Conservation (phyloP, 2,329 filamentous ascomycete species). For the Sporothrix curviconia region DNA sequence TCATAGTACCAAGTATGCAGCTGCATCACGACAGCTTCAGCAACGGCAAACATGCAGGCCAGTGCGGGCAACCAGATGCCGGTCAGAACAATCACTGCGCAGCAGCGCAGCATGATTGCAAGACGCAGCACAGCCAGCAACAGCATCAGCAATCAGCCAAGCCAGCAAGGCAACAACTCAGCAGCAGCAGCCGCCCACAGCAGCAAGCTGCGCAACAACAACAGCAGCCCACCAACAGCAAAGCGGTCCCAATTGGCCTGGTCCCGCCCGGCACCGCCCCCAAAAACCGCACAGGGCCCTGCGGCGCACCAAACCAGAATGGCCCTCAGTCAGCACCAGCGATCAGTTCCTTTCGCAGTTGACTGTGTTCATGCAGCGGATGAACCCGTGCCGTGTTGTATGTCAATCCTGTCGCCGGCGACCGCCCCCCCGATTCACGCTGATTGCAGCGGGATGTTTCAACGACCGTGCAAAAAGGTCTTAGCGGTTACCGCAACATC, state of each 20-base stretch:
- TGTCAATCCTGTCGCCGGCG: constrained; percentile 63
- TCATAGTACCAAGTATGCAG: constrained; percentile 79
- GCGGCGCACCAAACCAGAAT: constrained; percentile 23
- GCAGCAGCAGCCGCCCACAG: constrained; percentile 27
- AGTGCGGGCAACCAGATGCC: constrained; percentile 28
- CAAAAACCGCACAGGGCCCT: constrained; percentile 18
- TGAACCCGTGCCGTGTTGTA: constrained; percentile 70
- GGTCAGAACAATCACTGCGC: constrained; percentile 25
- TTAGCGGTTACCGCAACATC: constrained; percentile 70
- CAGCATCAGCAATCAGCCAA: constrained; percentile 34
- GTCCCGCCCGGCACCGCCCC: constrained; percentile 38
- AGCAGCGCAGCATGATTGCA: constrained; percentile 31
- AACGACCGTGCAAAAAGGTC: constrained; percentile 66
- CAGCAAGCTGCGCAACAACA: constrained; percentile 1
- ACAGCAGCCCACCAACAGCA: constrained; percentile 29
- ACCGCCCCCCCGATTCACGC: constrained; percentile 65
- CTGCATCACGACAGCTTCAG: constrained; percentile 70
- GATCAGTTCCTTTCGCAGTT: constrained; percentile 73
- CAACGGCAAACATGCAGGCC: constrained; percentile 49
- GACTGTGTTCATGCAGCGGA: constrained; percentile 67
- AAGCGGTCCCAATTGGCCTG: constrained; percentile 48
- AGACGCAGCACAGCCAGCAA: constrained; percentile 28
- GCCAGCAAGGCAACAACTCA: constrained; percentile 34
- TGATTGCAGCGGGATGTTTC: constrained; percentile 76
- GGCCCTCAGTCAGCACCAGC: constrained; percentile 39